Base-by-base conservation (phyloP, 2,329 filamentous ascomycete species). In the Orbilia oligospora region DNA sequence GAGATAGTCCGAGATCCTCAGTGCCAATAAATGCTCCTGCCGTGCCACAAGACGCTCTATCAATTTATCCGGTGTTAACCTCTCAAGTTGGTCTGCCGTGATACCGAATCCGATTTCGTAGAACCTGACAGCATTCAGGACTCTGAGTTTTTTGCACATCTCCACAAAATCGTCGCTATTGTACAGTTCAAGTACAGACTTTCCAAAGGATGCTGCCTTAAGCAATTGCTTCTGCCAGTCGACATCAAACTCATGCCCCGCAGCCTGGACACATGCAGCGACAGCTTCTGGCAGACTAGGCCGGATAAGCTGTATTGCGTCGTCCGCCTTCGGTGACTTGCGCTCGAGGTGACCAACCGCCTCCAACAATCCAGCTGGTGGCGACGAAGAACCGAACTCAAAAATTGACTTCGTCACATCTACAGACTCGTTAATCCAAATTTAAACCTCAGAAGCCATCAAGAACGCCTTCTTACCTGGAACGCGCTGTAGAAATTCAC, bases 91-190 rank as follows among this genome's bases (percentile, higher is more conserved):
- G 80, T 97, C 94, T 83, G 96, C 97, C 3, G 94, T 97, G 3
- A 99, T 84, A 0, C 95, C 94, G 22, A 99, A 86, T 1, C 96
- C 96, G 67, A 98, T 89, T 82, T 97, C 92, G 83, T 96, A 98
- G 84, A 92, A 97, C 65, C 96, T 91, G 12, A 95, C 92, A 5
- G 95, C 95, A 82, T 97, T 98, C 58, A 99, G 87, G 0, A 99
- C 94, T 16, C 96, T 91, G 16, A 99, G 86, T 0, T 91, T 96
- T 84, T 99, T 95, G 81, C 94, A 97, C 91, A 97, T 98, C 80
- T 98, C 95, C 68, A 99, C 96, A 85, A 98, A 99, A 81, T 99
- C 95, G 83, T 99, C 96, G 83, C 94, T 97, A 84, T 96, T 97
- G 85, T 98, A 99, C 12, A 98, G 90, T 82, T 98, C 96, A 2